Evolutionary conservation across 2,329 filamentous ascomycete species (phyloP), one percentile per base, ranked within the genome.

Genomic region (Aulographum hederae): DNA sequence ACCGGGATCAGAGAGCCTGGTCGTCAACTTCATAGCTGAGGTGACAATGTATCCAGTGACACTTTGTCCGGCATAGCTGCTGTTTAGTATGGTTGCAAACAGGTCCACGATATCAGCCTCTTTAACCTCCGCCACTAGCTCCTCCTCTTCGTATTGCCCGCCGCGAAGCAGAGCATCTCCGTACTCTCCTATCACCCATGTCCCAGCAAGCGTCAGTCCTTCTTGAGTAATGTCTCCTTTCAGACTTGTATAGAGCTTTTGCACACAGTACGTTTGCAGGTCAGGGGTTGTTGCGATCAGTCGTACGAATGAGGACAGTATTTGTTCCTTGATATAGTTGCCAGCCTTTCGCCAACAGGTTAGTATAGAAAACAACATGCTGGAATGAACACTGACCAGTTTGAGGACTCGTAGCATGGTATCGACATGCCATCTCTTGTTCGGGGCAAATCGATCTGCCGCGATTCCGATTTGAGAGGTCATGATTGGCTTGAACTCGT

Each of bases 221-320:
- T 98, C 91, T 51, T 98, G 89, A 2, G 86, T 94, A 44, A 98
- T 94, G 45, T 98, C 89, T 41, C 92, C 89, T 53, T 89, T 93
- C 34, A 98, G 60, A 38, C 78, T 79, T 14, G 74, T 65, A 51
- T 94, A 98, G 5, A 98, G 64, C 53, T 95, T 98, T 48, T 94
- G 89, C 4, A 86, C 86, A 1, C 84, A 85, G 49, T 98, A 98
- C 1, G 85, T 93, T 53, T 98, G 89, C 25, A 95, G 63, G 43
- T 98, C 89, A 0, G 85, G 76, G 0, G 84, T 92, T 0, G 86
- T 95, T 11, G 89, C 89, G 40, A 98, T 86, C 2, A 98, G 69
- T 30, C 91, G 78, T 37, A 98, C 78, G 48, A 98, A 95, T 0
- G 89, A 95, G 0, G 89, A 94, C 35, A 98, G 57, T 37, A 98